phyloP scores from a whole-genome alignment of 2,329 filamentous ascomycete genomes.

The Fusarium odoratissimum region DNA sequence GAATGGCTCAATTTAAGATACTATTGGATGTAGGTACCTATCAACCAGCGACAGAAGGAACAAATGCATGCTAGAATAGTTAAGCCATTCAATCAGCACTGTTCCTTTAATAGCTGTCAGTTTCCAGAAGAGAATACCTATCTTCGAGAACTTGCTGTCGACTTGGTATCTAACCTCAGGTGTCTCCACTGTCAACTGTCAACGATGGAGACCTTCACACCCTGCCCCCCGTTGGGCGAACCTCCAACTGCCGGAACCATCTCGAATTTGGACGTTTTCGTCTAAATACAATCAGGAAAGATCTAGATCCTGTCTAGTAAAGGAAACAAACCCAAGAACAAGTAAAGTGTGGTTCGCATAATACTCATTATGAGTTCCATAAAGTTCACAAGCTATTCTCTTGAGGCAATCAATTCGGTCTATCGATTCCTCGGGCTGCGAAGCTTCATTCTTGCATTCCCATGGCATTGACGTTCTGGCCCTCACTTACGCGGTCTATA shows the following conservation, averaged over 20 bases:
- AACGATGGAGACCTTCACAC: neutral
- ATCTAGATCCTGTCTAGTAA: slow-evolving; percentile 1
- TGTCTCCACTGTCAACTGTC: neutral
- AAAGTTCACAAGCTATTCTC: neutral
- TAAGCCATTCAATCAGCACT: neutral
- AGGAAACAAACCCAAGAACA: neutral
- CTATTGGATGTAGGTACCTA: neutral
- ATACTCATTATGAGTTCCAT: neutral
- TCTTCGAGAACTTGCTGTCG: neutral
- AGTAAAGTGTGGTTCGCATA: neutral
- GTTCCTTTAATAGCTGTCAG: neutral
- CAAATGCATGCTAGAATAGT: neutral
- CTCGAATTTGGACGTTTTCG: slow-evolving; percentile 13
- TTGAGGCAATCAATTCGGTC: neutral
- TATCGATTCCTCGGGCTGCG: neutral
- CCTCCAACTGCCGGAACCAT: slow-evolving; percentile 11
- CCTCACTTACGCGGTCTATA: neutral
- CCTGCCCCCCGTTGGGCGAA: neutral
- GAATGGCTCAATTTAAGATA: neutral
- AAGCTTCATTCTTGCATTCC: slow-evolving; percentile 21
- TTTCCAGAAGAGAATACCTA: neutral
- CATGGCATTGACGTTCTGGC: neutral
- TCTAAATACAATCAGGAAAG: neutral
- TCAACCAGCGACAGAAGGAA: neutral
- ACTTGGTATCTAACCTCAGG: neutral